Percentiles rank a stretch among this genome's conserved stretches.
phyloP scores from a whole-genome alignment of 2,329 filamentous ascomycete genomes.

The Corinectria fuckeliana region DNA sequence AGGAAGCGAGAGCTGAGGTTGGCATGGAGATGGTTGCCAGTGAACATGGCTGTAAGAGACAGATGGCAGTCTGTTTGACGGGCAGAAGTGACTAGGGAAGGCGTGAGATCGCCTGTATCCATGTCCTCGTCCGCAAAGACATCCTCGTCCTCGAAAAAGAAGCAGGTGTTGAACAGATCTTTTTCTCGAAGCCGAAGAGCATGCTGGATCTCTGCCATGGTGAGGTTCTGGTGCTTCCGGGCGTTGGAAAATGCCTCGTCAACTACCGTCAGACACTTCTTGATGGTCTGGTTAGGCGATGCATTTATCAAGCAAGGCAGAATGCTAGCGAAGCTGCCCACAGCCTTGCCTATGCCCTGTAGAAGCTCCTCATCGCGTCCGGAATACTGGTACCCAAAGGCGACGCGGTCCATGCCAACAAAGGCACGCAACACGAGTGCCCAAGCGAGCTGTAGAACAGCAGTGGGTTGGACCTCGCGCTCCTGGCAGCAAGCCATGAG shows the following conservation, averaged over 20 bases:
- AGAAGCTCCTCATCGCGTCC: slow-evolving; percentile 53
- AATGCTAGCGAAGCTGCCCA: slow-evolving; percentile 55
- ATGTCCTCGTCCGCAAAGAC: background rate
- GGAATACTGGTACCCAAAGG: slow-evolving; percentile 59
- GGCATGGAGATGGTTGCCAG: slow-evolving; percentile 48
- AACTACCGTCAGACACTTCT: slow-evolving; percentile 40
- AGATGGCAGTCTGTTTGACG: slow-evolving; percentile 55
- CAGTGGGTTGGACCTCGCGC: slow-evolving; percentile 52
- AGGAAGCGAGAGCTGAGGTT: slow-evolving; percentile 54
- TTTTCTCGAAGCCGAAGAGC: slow-evolving; percentile 50
- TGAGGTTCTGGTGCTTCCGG: slow-evolving; percentile 51
- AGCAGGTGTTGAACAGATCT: slow-evolving; percentile 57
- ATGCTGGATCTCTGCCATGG: slow-evolving; percentile 55
- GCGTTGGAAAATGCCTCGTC: slow-evolving; percentile 38
- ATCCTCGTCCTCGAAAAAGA: slow-evolving; percentile 54
- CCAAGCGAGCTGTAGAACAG: slow-evolving; percentile 66
- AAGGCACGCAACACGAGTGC: slow-evolving; percentile 62
- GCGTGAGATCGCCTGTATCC: background rate
- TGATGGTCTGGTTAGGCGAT: slow-evolving; percentile 41
- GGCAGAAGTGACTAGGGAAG: slow-evolving; percentile 27
- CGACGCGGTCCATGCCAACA: slow-evolving; percentile 57
- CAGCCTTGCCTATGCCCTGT: slow-evolving; percentile 48
- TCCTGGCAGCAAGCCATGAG: slow-evolving; percentile 52
- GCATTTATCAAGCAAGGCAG: slow-evolving; percentile 46
- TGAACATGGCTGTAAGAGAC: slow-evolving; percentile 52